Evolutionary conservation across 2,329 filamentous ascomycete species (phyloP), one percentile per base, ranked within the genome.

Genomic region (Penicillium sclerotiorum): DNA sequence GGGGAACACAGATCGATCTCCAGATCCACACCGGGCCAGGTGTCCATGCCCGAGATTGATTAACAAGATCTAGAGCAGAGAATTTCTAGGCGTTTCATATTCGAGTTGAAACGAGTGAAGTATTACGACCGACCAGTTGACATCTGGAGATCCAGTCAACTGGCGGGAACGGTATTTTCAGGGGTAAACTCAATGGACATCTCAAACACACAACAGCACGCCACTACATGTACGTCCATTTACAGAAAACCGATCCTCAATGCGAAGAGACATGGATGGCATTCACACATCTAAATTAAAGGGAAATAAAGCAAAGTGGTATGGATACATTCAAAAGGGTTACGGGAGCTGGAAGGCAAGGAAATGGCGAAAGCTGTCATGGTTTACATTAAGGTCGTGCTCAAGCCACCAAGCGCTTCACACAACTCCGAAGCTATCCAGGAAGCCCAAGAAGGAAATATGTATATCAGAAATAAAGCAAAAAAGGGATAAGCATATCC

Each of bases 351-450:
- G 56, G 54, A 56, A 43, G 51, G 46, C 49, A 40, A 40, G 49
- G 51, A 44, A 57, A 49, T 38, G 52, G 53, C 58, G 55, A 59
- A 59, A 62, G 58, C 58, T 55, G 58, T 62, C 59, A 62, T 62
- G 58, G 57, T 61, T 61, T 62, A 62, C 60, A 62, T 60, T 61
- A 60, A 60, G 52, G 50, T 61, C 59, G 53, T 61, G 59, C 59
- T 59, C 53, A 61, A 61, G 59, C 59, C 54, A 59, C 53, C 57
- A 61, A 60, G 56, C 53, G 60, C 59, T 60, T 59, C 59, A 56
- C 59, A 61, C 58, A 60, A 58, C 57, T 58, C 58, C 53, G 56
- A 59, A 62, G 59, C 58, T 61, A 61, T 60, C 58, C 59, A 60
- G 60, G 55, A 57, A 60, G 59, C 59, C 55, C 52, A 55, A 59